Evolutionary conservation across 1,139 yeast species (phyloP).

Genomic region (Yamadazyma songkhlaensis): DNA sequence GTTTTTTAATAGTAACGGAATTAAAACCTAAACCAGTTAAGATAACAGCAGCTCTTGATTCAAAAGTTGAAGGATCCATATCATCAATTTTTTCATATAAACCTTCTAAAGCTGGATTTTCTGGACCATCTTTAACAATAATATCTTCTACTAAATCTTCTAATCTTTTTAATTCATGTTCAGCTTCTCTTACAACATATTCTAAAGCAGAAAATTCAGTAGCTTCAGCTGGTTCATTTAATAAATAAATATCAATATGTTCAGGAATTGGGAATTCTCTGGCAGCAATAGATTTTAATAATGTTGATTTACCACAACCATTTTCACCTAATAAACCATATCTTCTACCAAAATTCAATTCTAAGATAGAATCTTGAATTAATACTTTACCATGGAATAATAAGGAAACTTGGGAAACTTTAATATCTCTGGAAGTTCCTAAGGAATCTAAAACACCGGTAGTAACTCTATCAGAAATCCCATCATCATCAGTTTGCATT

Average conservation of each 20-base stretch:
- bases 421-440: conserved; percentile 89
- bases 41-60: conserved; percentile 93
- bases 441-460: conserved; percentile 95
- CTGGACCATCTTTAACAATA: conserved; percentile 92
- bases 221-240: conserved; percentile 97
- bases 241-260: conserved; percentile 81
- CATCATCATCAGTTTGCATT: conserved; percentile 89
- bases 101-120: conserved; percentile 79
- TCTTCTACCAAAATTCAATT: conserved; percentile 95
- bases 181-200: conserved; percentile 97
- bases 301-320: conserved; percentile 98
- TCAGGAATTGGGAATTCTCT: conserved; percentile 96
- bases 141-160: conserved; percentile 91
- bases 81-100: conserved; percentile 93
- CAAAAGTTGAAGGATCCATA: conserved; percentile 95
- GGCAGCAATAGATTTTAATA: conserved; percentile 88
- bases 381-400: conserved; percentile 97
- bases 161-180: conserved; percentile 82
- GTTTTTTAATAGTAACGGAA: conserved; percentile 70
- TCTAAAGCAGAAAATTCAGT: conserved; percentile 89
- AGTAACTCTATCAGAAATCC: conserved; percentile 94
- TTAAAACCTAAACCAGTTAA: conserved; percentile 97
- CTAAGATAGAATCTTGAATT: conserved; percentile 86
- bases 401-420: conserved; percentile 83
- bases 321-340: conserved; percentile 97